A percentile compares a stretch with the other conserved stretches of the same genome.
Evolutionary conservation across 1,139 yeast genomes (phyloP).

Genomic region (Kodamaea arcana): DNA sequence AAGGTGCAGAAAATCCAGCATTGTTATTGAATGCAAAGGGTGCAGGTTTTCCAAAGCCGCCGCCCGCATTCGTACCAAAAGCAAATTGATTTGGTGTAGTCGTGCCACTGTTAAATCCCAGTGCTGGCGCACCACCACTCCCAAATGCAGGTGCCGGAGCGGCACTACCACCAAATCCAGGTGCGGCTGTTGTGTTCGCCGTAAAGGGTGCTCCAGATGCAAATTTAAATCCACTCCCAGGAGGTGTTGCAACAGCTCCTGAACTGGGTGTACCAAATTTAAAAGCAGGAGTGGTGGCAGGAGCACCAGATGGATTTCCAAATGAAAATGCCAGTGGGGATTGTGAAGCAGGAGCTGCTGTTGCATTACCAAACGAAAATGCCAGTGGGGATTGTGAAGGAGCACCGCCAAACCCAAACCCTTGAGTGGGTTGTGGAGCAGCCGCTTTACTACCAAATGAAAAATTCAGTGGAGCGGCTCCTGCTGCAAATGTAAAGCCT

Average conservation of each 20-base stretch:
- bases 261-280: not conserved
- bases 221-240: conserved; percentile 3
- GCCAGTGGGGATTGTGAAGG: conserved; percentile 1
- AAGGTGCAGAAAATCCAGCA: conserved; percentile 5
- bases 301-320: conserved; percentile 5
- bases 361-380: not conserved
- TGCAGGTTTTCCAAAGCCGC: conserved; percentile 10
- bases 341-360: not conserved
- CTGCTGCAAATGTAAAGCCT: conserved; percentile 4
- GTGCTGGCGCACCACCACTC: not conserved
- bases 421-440: not conserved
- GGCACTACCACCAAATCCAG: not conserved
- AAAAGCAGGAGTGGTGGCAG: conserved; percentile 1
- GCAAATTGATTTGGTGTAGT: conserved; percentile 1
- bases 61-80: not conserved
- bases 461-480: conserved; percentile 4
- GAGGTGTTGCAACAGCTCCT: conserved; percentile 1
- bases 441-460: conserved; percentile 1
- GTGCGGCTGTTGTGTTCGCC: not conserved
- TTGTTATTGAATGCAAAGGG: conserved; percentile 2
- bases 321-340: conserved; percentile 1
- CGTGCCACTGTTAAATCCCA: conserved; percentile 1
- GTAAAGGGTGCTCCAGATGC: conserved; percentile 3
- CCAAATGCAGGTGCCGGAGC: conserved; percentile 2
- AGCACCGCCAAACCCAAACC: too few relatives aligned